Evolutionary conservation across 2,329 filamentous ascomycete genomes (phyloP).

Genomic region (Fusarium mundagurra): DNA sequence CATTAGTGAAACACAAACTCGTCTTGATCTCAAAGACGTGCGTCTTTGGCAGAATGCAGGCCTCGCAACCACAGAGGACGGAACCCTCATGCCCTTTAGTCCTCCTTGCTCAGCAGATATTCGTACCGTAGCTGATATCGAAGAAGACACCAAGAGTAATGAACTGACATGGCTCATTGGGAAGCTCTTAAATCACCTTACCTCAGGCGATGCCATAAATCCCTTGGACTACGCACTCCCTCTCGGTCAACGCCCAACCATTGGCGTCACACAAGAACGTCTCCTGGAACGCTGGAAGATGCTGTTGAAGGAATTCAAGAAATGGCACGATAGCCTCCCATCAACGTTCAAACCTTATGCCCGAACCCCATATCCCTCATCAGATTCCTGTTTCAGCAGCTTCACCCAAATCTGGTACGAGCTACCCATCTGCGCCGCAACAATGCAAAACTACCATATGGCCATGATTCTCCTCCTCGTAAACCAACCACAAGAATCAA

Average conservation of each 20-base stretch:
- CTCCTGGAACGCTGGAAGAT: conserved; percentile 33
- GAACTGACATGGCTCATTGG: conserved; percentile 72
- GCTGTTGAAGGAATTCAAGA: conserved; percentile 22
- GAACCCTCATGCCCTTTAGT: conserved; percentile 40
- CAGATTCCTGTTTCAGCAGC: background rate
- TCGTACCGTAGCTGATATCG: conserved; percentile 60
- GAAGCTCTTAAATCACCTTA: conserved; percentile 73
- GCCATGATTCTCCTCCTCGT: conserved; percentile 69
- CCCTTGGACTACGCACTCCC: conserved; percentile 42
- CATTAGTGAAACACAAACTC: conserved; percentile 41
- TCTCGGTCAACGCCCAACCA: conserved; percentile 14
- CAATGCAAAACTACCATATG: conserved; percentile 74
- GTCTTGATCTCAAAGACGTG: conserved; percentile 67
- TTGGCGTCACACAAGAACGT: conserved; percentile 37
- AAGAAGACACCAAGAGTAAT: conserved; percentile 72
- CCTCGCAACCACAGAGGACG: conserved; percentile 55
- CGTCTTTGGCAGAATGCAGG: conserved; percentile 72
- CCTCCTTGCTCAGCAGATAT: conserved; percentile 53
- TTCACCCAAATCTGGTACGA: conserved; percentile 71
- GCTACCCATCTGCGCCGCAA: conserved; percentile 70
- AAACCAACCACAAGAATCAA: conserved; percentile 52
- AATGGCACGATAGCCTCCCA: conserved; percentile 31
- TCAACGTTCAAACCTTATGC: conserved; percentile 25
- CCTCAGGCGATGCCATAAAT: conserved; percentile 61
- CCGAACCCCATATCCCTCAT: background rate